Percentiles rank a stretch among this genome's conserved stretches.
These are phyloP conservation scores for Colletotrichum sp. DNA, from an alignment of 2,329 filamentous ascomycete species.

Conservation along the genomic window DNA sequence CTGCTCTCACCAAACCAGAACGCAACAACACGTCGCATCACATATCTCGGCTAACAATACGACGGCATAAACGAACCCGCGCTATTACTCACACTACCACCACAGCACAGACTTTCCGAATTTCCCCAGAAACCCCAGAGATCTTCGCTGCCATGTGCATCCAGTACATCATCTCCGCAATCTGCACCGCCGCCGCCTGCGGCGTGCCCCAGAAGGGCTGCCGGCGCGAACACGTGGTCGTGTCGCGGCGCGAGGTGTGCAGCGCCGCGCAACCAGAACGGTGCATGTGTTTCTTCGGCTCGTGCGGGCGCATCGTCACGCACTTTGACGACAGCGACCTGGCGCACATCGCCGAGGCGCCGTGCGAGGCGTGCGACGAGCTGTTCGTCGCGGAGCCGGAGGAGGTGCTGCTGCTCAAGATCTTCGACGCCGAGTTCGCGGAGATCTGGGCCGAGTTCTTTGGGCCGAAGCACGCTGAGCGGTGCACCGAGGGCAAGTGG, in stretches of 20 bases:
- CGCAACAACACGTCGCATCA: neutral
- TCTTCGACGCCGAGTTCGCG: slow-evolving; percentile 1
- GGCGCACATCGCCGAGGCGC: neutral
- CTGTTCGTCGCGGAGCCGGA: neutral
- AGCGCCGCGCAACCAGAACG: neutral
- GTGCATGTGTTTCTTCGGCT: slow-evolving; percentile 17
- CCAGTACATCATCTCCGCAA: slow-evolving; percentile 16
- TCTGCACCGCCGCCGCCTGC: neutral
- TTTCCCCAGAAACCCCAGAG: neutral
- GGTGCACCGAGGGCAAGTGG: slow-evolving; percentile 5
- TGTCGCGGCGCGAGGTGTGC: slow-evolving; percentile 1
- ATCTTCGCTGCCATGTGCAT: slow-evolving; percentile 1
- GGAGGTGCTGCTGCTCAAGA: neutral
- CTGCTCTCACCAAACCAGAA: neutral
- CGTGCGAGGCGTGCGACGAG: neutral
- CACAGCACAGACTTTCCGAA: neutral
- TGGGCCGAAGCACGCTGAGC: neutral
- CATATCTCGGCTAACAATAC: neutral
- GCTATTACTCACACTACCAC: neutral
- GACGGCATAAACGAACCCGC: neutral
- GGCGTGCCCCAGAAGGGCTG: neutral
- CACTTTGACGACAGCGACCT: neutral
- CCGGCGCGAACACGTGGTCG: slow-evolving; percentile 1
- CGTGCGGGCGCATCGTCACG: neutral
- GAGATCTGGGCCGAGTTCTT: neutral